A percentile compares a stretch with the other conserved stretches of the same genome.
Evolutionary conservation across 768 basidiomycete genomes (phyloP).

Genomic region (Rhodotorula paludigena): DNA sequence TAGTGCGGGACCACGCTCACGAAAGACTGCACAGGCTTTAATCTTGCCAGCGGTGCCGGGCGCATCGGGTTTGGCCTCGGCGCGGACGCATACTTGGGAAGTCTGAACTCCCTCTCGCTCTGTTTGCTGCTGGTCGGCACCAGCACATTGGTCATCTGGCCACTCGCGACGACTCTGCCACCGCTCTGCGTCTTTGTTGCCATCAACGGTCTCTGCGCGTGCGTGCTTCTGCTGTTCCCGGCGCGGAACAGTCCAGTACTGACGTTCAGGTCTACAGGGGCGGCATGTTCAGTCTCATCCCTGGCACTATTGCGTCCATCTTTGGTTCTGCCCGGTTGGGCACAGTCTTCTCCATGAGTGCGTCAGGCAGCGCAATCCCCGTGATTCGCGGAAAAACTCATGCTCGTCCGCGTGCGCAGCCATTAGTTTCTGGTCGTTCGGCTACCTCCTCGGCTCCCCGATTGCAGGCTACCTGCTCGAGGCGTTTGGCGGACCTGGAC

Average conservation of each 20-base stretch:
- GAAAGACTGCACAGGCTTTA: constrained; percentile 35
- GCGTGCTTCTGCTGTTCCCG: neutral
- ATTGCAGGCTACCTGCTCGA: constrained; percentile 43
- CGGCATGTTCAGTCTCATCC: constrained; percentile 42
- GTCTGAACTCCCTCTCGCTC: constrained; percentile 42
- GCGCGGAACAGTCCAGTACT: neutral
- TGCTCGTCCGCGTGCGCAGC: constrained; percentile 15
- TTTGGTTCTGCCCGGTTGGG: constrained; percentile 23
- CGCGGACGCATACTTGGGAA: constrained; percentile 41
- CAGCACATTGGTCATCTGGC: constrained; percentile 43
- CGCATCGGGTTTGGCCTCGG: constrained; percentile 41
- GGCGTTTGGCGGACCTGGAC: constrained; percentile 40
- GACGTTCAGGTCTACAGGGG: constrained; percentile 10
- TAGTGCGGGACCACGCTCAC: neutral
- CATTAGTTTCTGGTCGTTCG: neutral
- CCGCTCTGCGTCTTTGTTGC: constrained; percentile 42
- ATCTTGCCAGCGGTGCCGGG: constrained; percentile 42
- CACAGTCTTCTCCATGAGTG: constrained; percentile 38
- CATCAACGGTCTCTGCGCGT: constrained; percentile 35
- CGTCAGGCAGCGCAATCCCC: too few relatives aligned
- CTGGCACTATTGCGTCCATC: constrained; percentile 36
- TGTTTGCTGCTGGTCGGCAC: constrained; percentile 37
- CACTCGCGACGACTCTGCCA: constrained; percentile 34
- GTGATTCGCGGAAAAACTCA: too few relatives aligned
- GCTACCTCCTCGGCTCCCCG: constrained; percentile 36